Base-by-base conservation (phyloP, 2,329 filamentous ascomycete genomes). In the Trichophyton rubrum region DNA sequence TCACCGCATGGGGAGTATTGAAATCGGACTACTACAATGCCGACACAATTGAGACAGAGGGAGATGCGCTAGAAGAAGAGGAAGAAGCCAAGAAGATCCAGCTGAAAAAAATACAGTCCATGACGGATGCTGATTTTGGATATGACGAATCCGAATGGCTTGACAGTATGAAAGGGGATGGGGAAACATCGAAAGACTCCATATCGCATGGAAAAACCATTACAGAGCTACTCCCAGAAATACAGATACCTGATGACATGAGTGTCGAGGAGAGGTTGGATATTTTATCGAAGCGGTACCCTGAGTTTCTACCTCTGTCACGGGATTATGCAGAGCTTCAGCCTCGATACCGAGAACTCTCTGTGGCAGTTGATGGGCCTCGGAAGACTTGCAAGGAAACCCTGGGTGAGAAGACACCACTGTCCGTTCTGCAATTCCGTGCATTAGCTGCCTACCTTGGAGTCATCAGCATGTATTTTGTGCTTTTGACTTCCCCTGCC, bases 21-120 rank as follows among this genome's bases (percentile, higher is more conserved):
- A 92, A 84, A 72, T 87, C 87, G 63, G 92, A 96, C 67, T 95
- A 96, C 75, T 99, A 99, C 75, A 83, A 95, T 76, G 89, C 90
- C 66, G 92, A 99, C 73, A 77, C 77, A 8, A 85, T 86, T 61
- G 83, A 86, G 68, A 86, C 83, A 1, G 85, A 87, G 68, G 81
- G 83, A 62, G 85, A 86, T 73, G 93, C 93, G 0, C 75, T 95
- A 35, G 91, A 93, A 69, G 93, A 99, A 78, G 95, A 99, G 73
- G 84, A 82, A 9, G 95, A 99, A 72, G 93, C 92, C 2, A 85
- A 87, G 72, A 81, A 90, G 63, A 75, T 99, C 62, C 92, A 97
- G 72, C 85, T 90, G 74, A 96, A 96, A 79, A 92, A 93, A 70
- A 74, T 97, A 24, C 82, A 90, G 66, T 86, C 87, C 66, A 93